phyloP scores from a whole-genome alignment of 352 stramenopile species.

The Phytophthora quininea region DNA sequence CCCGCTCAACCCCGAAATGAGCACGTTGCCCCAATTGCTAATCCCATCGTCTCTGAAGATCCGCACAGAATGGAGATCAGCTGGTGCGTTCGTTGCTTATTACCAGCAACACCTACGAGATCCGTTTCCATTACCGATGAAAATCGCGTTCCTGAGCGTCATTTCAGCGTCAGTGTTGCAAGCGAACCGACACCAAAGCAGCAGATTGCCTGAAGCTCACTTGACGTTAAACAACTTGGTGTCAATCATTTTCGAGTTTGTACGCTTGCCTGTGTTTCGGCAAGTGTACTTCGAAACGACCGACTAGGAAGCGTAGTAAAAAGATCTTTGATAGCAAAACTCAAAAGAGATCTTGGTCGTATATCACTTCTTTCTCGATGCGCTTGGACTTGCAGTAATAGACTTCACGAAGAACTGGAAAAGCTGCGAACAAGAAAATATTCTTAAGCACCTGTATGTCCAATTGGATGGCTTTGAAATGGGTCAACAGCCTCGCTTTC shows the following conservation, averaged over 20 bases:
- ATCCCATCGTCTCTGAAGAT: constrained; percentile 5
- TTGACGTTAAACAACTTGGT: not conserved
- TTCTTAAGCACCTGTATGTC: not conserved
- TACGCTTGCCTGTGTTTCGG: constrained; percentile 5
- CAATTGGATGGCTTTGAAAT: not conserved
- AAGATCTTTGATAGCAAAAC: not conserved
- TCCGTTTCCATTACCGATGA: not conserved
- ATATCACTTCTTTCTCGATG: not conserved
- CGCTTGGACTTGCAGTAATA: not conserved
- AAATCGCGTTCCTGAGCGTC: constrained; percentile 14
- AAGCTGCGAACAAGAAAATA: not conserved
- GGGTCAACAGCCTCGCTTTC: not conserved
- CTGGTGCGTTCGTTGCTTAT: constrained; percentile 6
- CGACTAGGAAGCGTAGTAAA: not conserved
- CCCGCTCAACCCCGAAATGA: constrained; percentile 18
- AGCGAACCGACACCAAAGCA: not conserved
- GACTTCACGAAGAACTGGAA: not conserved
- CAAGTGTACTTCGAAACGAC: constrained; percentile 10
- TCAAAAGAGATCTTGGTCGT: not conserved
- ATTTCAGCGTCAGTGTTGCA: not conserved
- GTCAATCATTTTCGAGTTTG: constrained; percentile 14
- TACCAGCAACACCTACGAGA: not conserved
- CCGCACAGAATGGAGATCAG: not conserved
- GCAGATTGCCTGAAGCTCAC: not conserved
- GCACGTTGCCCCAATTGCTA: constrained; percentile 14